A percentile compares a stretch with the other conserved stretches of the same genome.
Conservation (phyloP, 73 alveolate genomes). For the Paramecium sonneborni region DNA sequence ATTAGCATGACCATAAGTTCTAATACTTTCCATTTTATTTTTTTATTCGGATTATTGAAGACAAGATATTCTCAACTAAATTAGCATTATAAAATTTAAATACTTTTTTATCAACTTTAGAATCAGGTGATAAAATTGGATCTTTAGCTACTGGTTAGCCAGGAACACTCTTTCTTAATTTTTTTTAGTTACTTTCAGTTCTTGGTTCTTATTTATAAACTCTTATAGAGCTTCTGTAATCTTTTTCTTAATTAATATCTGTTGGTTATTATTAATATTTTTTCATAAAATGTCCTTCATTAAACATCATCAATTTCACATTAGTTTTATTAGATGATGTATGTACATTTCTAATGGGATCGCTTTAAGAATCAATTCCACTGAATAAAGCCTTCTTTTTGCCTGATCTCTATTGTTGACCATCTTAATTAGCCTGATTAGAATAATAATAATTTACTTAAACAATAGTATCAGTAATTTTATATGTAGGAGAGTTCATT, state of each 20-base stretch:
- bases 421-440: not conserved
- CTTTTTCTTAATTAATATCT: not conserved
- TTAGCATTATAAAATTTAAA: not conserved
- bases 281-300: conserved; percentile 14
- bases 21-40: not conserved
- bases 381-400: not conserved
- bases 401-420: not conserved
- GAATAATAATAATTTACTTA: not conserved
- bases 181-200: not conserved
- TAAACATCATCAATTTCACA: not conserved
- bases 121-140: not conserved
- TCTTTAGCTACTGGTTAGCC: not conserved
- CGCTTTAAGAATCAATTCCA: not conserved
- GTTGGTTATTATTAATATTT: not conserved
- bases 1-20: not conserved
- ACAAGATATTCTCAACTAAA: not conserved
- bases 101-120: not conserved
- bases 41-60: not conserved
- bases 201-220: not conserved
- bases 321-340: not conserved
- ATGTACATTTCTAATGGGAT: conserved; percentile 10
- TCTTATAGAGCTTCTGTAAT: not conserved
- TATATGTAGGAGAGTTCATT: not conserved
- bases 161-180: not conserved
- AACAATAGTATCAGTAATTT: not conserved